Conservation (phyloP, 2,329 filamentous ascomycete genomes). For the Aaosphaeria arxii region DNA sequence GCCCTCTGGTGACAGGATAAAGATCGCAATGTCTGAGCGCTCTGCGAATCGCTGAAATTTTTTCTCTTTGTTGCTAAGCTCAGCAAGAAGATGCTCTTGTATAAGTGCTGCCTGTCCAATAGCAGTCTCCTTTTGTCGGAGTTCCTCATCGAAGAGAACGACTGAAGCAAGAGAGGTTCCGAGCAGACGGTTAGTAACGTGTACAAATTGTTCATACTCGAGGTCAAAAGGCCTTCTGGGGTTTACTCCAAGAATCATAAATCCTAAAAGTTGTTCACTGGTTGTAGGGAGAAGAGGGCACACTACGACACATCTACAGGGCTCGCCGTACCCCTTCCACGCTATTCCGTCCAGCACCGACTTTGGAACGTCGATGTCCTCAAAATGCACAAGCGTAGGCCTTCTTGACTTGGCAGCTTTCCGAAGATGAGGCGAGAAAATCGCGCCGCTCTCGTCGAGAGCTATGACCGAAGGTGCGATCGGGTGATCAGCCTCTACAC, state of each 20-base stretch:
- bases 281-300: constrained; percentile 36
- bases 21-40: constrained; percentile 41
- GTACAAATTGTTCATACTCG: constrained; percentile 38
- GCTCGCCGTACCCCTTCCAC: constrained; percentile 35
- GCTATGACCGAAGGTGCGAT: constrained; percentile 13
- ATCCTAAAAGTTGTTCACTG: constrained; percentile 34
- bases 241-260: constrained; percentile 40
- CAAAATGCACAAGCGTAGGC: constrained; percentile 24
- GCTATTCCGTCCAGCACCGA: constrained; percentile 22
- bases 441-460: constrained; percentile 4
- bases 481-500: constrained; percentile 8
- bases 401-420: constrained; percentile 27
- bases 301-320: constrained; percentile 31
- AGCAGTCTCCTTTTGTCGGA: constrained; percentile 32
- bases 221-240: constrained; percentile 37
- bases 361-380: constrained; percentile 24
- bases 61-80: constrained; percentile 29
- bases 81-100: constrained; percentile 30
- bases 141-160: constrained; percentile 37
- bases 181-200: constrained; percentile 35
- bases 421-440: constrained; percentile 25
- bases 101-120: constrained; percentile 33
- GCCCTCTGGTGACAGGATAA: constrained; percentile 34
- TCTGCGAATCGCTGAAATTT: constrained; percentile 41
- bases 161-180: constrained; percentile 40